Evolutionary conservation across 805 yeast species (phyloP).

Genomic region (Candida corydali): DNA sequence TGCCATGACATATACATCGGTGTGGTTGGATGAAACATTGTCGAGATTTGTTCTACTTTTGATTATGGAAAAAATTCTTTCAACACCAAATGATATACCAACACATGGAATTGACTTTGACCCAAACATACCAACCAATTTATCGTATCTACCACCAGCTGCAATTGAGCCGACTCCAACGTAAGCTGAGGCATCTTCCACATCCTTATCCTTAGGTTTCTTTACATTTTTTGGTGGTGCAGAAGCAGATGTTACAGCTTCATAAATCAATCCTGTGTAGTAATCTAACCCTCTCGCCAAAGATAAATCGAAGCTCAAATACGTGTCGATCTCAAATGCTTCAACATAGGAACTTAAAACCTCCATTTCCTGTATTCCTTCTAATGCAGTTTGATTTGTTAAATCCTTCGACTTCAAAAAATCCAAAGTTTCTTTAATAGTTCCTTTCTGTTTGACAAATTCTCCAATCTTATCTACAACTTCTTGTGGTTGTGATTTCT

Average conservation of each 20-base stretch:
- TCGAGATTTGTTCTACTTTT: constrained; percentile 68
- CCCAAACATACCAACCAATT: constrained; percentile 93
- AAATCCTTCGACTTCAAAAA: constrained; percentile 54
- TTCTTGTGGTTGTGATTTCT: constrained; percentile 84
- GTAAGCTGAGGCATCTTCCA: constrained; percentile 93
- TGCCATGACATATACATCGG: constrained; percentile 95
- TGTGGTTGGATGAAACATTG: constrained; percentile 73
- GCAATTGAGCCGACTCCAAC: constrained; percentile 99
- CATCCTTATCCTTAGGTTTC: constrained; percentile 48
- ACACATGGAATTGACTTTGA: constrained; percentile 96
- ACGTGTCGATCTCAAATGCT: constrained; percentile 69
- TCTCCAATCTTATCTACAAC: constrained; percentile 93
- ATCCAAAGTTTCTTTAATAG: constrained; percentile 58
- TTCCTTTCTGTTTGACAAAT: constrained; percentile 81
- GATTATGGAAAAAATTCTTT: constrained; percentile 85
- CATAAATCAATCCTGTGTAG: constrained; percentile 95
- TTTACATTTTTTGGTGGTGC: constrained; percentile 74
- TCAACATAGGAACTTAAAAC: constrained; percentile 71
- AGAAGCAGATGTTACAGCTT: constrained; percentile 90
- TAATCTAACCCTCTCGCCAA: constrained; percentile 97
- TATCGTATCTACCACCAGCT: constrained; percentile 98
- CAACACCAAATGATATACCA: constrained; percentile 96
- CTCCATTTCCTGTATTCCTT: constrained; percentile 79
- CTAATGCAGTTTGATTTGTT: constrained; percentile 66
- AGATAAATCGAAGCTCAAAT: constrained; percentile 84